Evolutionary conservation across 176 grass and related monocot genomes (phyloP).

Genomic region (Alloteropsis semialata): DNA sequence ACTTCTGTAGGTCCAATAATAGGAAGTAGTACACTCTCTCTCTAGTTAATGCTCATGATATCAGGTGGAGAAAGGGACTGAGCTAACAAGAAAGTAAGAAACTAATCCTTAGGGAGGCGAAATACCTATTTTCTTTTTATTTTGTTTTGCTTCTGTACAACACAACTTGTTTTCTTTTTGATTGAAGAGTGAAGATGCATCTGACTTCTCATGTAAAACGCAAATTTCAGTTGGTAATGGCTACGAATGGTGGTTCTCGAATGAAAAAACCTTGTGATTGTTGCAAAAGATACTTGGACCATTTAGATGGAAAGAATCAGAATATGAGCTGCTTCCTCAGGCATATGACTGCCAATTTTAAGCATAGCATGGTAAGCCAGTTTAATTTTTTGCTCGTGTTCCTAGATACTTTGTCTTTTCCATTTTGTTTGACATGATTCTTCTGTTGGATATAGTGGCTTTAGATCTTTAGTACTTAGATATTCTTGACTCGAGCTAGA

Average conservation of each 20-base stretch:
- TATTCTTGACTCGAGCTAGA: background rate
- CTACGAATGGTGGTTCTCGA: background rate
- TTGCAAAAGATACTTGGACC: slow-evolving; percentile 4
- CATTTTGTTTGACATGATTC: background rate
- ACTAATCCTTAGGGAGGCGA: background rate
- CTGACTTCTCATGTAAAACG: background rate
- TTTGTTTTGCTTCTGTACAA: background rate
- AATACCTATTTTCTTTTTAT: background rate
- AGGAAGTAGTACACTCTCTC: background rate
- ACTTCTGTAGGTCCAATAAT: no score
- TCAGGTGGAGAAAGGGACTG: background rate
- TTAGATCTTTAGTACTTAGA: background rate
- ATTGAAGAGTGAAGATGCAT: background rate
- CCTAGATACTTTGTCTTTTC: background rate
- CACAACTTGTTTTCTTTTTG: background rate
- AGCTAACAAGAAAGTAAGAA: background rate
- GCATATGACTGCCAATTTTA: slow-evolving; percentile 28
- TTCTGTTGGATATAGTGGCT: background rate
- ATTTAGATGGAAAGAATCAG: slow-evolving; percentile 10
- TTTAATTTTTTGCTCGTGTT: background rate
- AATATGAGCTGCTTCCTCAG: slow-evolving; percentile 35
- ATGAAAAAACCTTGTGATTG: slow-evolving; percentile 24
- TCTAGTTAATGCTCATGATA: background rate
- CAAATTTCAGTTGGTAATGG: slow-evolving; percentile 3
- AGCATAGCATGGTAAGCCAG: slow-evolving; percentile 31